phyloP scores from a whole-genome alignment of 805 yeast genomes.

The Saturnispora silvae region DNA sequence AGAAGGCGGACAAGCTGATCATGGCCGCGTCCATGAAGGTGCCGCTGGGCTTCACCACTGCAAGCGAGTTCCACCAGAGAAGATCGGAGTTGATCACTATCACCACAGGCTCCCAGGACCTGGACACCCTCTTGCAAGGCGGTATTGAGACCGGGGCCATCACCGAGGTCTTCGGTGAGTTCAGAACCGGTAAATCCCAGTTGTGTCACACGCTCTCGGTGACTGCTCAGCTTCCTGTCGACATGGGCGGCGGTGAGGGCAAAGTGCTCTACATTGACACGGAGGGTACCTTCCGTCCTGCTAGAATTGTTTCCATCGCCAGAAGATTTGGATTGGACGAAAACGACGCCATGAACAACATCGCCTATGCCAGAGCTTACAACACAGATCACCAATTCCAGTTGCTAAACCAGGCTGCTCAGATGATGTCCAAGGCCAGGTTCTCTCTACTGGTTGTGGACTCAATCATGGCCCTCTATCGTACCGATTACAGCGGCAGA shows the following conservation, averaged over 20 bases:
- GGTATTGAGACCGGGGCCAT: slow-evolving; percentile 96
- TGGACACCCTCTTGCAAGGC: slow-evolving; percentile 90
- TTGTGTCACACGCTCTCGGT: slow-evolving; percentile 94
- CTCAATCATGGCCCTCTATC: slow-evolving; percentile 90
- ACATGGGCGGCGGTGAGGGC: slow-evolving; percentile 98
- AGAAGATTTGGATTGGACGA: slow-evolving; percentile 86
- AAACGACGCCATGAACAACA: slow-evolving; percentile 90
- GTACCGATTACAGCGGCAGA: slow-evolving; percentile 92
- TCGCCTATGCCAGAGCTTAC: slow-evolving; percentile 94
- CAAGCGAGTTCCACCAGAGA: slow-evolving; percentile 84
- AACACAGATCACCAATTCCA: slow-evolving; percentile 94
- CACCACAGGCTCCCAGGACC: slow-evolving; percentile 90
- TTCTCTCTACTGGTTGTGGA: slow-evolving; percentile 89
- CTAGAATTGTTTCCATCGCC: slow-evolving; percentile 80
- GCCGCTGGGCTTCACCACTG: slow-evolving; percentile 96
- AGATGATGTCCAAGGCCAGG: slow-evolving; percentile 91
- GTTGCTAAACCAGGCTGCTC: slow-evolving; percentile 80
- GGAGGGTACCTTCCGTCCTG: slow-evolving; percentile 94
- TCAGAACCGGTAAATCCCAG: slow-evolving; percentile 96
- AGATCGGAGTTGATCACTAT: slow-evolving; percentile 84
- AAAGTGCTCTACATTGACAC: slow-evolving; percentile 93
- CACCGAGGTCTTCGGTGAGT: slow-evolving; percentile 94
- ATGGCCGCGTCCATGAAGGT: slow-evolving; percentile 78
- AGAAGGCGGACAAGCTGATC: slow-evolving; percentile 80
- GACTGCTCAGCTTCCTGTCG: slow-evolving; percentile 91